phyloP scores from a whole-genome alignment of 2,329 filamentous ascomycete species.

The Trichoderma atroviride region DNA sequence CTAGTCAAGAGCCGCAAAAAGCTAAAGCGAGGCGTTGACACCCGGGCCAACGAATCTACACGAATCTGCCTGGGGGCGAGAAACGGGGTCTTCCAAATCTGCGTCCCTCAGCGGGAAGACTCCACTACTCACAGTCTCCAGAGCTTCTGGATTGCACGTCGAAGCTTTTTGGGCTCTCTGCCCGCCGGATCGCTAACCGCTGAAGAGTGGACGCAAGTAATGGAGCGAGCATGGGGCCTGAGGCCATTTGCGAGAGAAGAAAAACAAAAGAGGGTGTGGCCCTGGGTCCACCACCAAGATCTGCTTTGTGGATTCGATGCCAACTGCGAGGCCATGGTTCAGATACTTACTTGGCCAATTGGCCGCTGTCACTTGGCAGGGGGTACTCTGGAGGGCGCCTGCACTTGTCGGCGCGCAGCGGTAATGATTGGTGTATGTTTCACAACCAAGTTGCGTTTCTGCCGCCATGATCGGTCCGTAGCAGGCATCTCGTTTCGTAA shows the following conservation, averaged over 20 bases:
- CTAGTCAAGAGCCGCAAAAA: constrained; percentile 21
- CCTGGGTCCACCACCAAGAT: constrained; percentile 31
- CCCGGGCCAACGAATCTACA: constrained; percentile 22
- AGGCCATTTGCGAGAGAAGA: not conserved
- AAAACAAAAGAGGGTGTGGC: constrained; percentile 7
- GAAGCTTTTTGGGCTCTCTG: constrained; percentile 31
- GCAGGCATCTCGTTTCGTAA: not conserved
- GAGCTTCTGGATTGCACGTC: constrained; percentile 32
- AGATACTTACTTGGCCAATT: constrained; percentile 19
- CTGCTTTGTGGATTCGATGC: constrained; percentile 31
- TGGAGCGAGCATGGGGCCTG: constrained; percentile 21
- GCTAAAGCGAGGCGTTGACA: constrained; percentile 26
- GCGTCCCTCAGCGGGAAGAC: constrained; percentile 29
- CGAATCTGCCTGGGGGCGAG: constrained; percentile 26
- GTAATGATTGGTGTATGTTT: constrained; percentile 2
- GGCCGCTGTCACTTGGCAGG: constrained; percentile 17
- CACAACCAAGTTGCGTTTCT: not conserved
- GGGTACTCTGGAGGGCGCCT: constrained; percentile 12
- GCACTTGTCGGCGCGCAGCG: constrained; percentile 15
- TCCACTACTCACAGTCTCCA: constrained; percentile 31
- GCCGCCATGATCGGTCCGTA: not conserved
- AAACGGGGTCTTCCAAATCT: constrained; percentile 29
- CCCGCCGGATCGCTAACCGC: constrained; percentile 25
- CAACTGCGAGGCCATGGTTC: constrained; percentile 22
- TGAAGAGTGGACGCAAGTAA: constrained; percentile 28